Conservation (phyloP, 2,329 filamentous ascomycete genomes). For the Lasiodiplodia theobromae region DNA sequence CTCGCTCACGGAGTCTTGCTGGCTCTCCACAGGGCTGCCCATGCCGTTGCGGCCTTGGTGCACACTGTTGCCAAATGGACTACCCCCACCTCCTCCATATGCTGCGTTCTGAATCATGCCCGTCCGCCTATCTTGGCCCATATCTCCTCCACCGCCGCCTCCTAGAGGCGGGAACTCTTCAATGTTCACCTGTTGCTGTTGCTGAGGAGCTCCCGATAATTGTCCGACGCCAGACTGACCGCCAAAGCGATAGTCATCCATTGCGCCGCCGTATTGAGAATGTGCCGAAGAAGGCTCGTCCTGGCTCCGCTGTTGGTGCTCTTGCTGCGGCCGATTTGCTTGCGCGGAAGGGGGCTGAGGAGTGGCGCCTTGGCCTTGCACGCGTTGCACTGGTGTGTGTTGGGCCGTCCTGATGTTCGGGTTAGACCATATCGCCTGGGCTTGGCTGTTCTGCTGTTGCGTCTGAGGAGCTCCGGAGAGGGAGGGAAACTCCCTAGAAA, state of each 20-base stretch:
- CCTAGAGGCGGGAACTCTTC: conserved; percentile 69
- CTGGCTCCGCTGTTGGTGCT: conserved; percentile 51
- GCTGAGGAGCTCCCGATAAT: conserved; percentile 56
- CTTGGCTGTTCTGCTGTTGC: conserved; percentile 58
- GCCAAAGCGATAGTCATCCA: conserved; percentile 65
- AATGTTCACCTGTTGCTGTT: conserved; percentile 62
- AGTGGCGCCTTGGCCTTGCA: conserved; percentile 49
- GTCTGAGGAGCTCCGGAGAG: conserved; percentile 65
- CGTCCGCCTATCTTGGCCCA: conserved; percentile 57
- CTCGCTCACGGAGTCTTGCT: conserved; percentile 39
- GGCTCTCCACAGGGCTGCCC: conserved; percentile 47
- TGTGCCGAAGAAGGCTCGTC: conserved; percentile 48
- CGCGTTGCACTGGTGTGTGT: conserved; percentile 61
- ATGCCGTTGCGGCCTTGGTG: conserved; percentile 54
- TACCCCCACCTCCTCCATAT: conserved; percentile 41
- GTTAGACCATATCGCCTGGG: conserved; percentile 65
- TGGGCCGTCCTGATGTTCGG: conserved; percentile 61
- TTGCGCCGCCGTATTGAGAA: conserved; percentile 59
- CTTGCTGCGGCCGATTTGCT: conserved; percentile 46
- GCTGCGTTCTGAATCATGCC: conserved; percentile 60
- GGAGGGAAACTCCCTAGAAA: conserved; percentile 66
- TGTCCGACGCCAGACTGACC: conserved; percentile 62
- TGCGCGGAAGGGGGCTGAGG: conserved; percentile 36
- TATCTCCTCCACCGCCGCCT: conserved; percentile 58
- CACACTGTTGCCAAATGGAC: conserved; percentile 50